Evolutionary conservation across 345 rosid genomes (phyloP).

Genomic region (Lepidium africanum): DNA sequence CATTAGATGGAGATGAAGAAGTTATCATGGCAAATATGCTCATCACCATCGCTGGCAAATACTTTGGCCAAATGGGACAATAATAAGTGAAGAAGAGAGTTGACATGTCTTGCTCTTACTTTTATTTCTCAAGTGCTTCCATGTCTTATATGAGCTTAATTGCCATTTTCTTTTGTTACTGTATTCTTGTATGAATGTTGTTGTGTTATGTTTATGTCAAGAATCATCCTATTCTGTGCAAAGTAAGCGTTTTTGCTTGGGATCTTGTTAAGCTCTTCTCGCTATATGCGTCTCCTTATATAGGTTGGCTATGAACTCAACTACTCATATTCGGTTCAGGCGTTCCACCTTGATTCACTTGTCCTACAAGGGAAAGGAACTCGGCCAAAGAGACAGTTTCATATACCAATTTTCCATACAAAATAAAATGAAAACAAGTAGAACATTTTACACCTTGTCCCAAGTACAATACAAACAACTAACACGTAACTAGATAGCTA

Average conservation of each 20-base stretch:
- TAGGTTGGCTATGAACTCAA: too few relatives aligned
- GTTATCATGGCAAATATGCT: constrained; percentile 62
- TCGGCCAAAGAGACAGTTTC: not conserved
- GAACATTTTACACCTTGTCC: not conserved
- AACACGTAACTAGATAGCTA: constrained; percentile 9
- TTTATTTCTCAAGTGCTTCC: not conserved
- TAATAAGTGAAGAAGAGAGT: constrained; percentile 3
- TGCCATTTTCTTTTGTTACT: not conserved
- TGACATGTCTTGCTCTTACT: not conserved
- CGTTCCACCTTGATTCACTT: too few relatives aligned
- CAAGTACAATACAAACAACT: constrained; percentile 17
- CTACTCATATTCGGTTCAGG: too few relatives aligned
- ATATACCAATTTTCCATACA: not conserved
- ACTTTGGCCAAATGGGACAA: constrained; percentile 60
- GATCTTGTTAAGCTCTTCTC: not conserved
- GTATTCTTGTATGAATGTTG: not conserved
- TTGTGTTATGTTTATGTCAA: not conserved
- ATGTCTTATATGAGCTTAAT: not conserved
- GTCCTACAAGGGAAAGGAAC: too few relatives aligned
- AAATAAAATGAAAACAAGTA: constrained; percentile 13
- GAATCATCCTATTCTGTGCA: not conserved
- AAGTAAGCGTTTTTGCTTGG: not conserved
- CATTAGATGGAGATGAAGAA: constrained; percentile 50
- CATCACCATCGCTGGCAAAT: constrained; percentile 66
- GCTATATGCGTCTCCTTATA: too few relatives aligned